These are phyloP conservation scores for Dryas drummondii DNA, from an alignment of 306 rosid genomes.

Conservation along the genomic window DNA sequence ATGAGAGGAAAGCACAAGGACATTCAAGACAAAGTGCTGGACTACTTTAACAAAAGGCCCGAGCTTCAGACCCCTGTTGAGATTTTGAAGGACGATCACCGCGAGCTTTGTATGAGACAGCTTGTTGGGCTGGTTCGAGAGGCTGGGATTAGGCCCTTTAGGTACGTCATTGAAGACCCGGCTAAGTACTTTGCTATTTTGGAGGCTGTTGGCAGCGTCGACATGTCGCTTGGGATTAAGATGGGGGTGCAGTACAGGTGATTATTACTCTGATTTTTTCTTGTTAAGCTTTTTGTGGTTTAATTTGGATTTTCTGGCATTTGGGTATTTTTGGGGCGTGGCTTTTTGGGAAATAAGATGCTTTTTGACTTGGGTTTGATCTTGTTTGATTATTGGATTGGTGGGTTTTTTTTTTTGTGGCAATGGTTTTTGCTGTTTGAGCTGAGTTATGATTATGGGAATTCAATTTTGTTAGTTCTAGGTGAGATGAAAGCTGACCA, in stretches of 20 bases:
- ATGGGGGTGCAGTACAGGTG: conserved; percentile 95
- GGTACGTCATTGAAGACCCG: conserved; percentile 60
- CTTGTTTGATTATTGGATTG: not conserved
- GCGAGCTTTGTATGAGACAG: conserved; percentile 82
- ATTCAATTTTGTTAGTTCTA: too few relatives aligned
- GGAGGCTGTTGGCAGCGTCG: conserved; percentile 84
- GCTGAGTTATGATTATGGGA: too few relatives aligned
- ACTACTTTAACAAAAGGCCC: conserved; percentile 62
- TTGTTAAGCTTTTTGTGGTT: not conserved
- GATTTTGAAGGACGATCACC: conserved; percentile 67
- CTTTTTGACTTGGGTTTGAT: not conserved
- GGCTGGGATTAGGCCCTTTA: conserved; percentile 67
- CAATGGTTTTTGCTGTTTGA: not conserved
- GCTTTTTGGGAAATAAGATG: not conserved
- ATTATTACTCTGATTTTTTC: not conserved
- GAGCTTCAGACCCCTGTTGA: conserved; percentile 84
- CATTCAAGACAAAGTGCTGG: conserved; percentile 59
- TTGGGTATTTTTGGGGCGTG: not conserved
- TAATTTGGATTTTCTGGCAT: not conserved
- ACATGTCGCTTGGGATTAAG: conserved; percentile 88
- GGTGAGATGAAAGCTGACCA: not conserved
- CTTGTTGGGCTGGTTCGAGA: conserved; percentile 68
- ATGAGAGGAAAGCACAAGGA: conserved; percentile 71
- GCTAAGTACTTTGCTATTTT: conserved; percentile 62
- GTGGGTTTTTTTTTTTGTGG: not conserved